These are phyloP conservation scores for Epichloe aotearoae DNA, from an alignment of 2,329 filamentous ascomycete species.

Conservation along the genomic window DNA sequence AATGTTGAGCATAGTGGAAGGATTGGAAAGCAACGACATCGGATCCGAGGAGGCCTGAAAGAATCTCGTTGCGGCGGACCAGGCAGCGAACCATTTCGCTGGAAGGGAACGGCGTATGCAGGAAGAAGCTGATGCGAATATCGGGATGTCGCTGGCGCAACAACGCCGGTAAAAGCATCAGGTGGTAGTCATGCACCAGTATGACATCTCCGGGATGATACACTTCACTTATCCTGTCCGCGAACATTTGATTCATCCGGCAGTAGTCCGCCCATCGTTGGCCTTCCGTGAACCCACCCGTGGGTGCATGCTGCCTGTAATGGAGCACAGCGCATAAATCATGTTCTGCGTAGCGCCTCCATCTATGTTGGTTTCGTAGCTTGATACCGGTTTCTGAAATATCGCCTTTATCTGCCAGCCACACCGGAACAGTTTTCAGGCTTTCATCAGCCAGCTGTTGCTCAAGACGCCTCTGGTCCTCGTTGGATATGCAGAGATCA, in stretches of 20 bases:
- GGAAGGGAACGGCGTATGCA: slow-evolving; percentile 88
- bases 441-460: slow-evolving; percentile 57
- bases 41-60: slow-evolving; percentile 76
- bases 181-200: slow-evolving; percentile 85
- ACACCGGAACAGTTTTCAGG: slow-evolving; percentile 72
- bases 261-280: slow-evolving; percentile 87
- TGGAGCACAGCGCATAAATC: slow-evolving; percentile 88
- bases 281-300: slow-evolving; percentile 65
- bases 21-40: slow-evolving; percentile 93
- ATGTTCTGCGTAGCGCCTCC: slow-evolving; percentile 80
- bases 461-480: slow-evolving; percentile 61
- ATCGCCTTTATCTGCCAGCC: slow-evolving; percentile 71
- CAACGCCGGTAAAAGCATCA: slow-evolving; percentile 77
- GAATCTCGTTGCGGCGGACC: slow-evolving; percentile 71
- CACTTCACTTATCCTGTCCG: slow-evolving; percentile 69
- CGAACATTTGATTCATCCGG: slow-evolving; percentile 82
- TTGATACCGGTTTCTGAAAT: slow-evolving; percentile 32
- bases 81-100: slow-evolving; percentile 88
- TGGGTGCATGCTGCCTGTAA: slow-evolving; percentile 86
- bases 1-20: slow-evolving; percentile 86
- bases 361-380: slow-evolving; percentile 69
- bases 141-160: slow-evolving; percentile 72
- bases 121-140: slow-evolving; percentile 85
- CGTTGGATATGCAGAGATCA: slow-evolving; percentile 32
- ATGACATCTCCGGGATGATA: slow-evolving; percentile 89